Percentiles rank a stretch among this genome's conserved stretches.
phyloP scores from a whole-genome alignment of 208 protist species.

The Trypanosoma avium region DNA sequence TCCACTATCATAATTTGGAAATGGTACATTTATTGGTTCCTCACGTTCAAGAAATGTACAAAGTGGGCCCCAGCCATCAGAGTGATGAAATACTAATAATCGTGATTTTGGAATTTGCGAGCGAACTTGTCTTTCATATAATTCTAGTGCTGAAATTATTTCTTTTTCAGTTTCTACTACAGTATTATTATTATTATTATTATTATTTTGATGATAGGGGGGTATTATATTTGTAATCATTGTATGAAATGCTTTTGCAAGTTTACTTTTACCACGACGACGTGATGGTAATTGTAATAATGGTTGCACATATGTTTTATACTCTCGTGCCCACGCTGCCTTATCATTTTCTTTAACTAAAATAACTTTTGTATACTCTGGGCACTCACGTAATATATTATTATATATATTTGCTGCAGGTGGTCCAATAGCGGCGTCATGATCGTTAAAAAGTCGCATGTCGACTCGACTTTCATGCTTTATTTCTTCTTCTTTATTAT shows the following conservation, averaged over 20 bases:
- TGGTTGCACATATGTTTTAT: constrained; percentile 33
- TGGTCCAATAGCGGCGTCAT: constrained; percentile 61
- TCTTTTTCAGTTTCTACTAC: not conserved
- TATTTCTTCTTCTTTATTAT: not conserved
- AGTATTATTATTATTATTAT: not conserved
- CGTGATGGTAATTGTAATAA: constrained; percentile 25
- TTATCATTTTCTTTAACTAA: constrained; percentile 71
- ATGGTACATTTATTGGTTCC: constrained; percentile 41
- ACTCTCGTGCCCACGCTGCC: constrained; percentile 42
- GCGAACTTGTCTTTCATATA: constrained; percentile 61
- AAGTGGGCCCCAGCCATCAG: constrained; percentile 72
- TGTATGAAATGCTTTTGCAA: constrained; percentile 45
- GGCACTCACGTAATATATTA: constrained; percentile 52
- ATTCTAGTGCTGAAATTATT: constrained; percentile 41
- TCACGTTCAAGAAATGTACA: constrained; percentile 70
- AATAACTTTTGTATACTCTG: constrained; percentile 76
- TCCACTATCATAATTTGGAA: constrained; percentile 65
- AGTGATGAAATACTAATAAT: constrained; percentile 66
- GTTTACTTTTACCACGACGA: constrained; percentile 27
- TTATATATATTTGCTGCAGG: constrained; percentile 55
- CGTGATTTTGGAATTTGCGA: constrained; percentile 34
- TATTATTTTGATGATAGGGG: no score
- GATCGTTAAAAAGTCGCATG: constrained; percentile 47
- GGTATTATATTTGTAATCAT: constrained; percentile 69
- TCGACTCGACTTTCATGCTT: constrained; percentile 21